Evolutionary conservation across 2,329 filamentous ascomycete species (phyloP).

Genomic region (Periconia macrospinosa): DNA sequence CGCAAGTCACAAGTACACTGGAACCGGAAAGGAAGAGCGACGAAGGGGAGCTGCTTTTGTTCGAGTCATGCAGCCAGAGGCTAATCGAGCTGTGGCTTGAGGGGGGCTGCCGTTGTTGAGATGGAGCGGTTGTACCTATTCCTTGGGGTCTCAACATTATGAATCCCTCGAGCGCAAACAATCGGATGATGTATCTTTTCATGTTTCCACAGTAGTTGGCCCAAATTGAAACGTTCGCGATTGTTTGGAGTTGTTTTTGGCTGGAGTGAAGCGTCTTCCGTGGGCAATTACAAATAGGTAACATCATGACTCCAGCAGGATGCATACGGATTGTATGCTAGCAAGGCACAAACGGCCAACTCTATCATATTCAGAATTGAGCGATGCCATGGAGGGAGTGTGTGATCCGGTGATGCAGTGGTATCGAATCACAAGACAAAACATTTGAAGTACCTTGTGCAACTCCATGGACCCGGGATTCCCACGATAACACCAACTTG

Average conservation of each 20-base stretch:
- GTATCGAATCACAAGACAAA: neutral
- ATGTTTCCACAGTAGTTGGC: too few species aligned
- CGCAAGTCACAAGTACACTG: neutral
- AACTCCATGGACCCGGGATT: neutral
- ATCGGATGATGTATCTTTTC: too few species aligned
- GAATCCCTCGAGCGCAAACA: neutral
- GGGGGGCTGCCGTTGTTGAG: neutral
- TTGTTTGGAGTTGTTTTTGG: too few species aligned
- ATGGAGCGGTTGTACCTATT: neutral
- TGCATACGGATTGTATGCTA: too few species aligned
- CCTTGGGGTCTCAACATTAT: neutral
- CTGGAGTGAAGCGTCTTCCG: too few species aligned
- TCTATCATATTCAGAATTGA: neutral
- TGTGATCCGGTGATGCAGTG: neutral
- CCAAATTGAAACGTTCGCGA: too few species aligned
- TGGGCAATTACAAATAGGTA: too few species aligned
- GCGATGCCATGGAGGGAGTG: neutral
- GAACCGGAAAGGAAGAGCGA: too few species aligned
- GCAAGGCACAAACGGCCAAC: too few species aligned
- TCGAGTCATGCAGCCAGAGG: neutral
- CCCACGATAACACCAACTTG: neutral
- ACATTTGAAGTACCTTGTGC: neutral
- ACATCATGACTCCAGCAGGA: too few species aligned
- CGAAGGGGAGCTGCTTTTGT: neutral
- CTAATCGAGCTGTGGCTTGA: neutral